Conservation (phyloP, 2,329 filamentous ascomycete species). For the Epichloe amarillans region DNA sequence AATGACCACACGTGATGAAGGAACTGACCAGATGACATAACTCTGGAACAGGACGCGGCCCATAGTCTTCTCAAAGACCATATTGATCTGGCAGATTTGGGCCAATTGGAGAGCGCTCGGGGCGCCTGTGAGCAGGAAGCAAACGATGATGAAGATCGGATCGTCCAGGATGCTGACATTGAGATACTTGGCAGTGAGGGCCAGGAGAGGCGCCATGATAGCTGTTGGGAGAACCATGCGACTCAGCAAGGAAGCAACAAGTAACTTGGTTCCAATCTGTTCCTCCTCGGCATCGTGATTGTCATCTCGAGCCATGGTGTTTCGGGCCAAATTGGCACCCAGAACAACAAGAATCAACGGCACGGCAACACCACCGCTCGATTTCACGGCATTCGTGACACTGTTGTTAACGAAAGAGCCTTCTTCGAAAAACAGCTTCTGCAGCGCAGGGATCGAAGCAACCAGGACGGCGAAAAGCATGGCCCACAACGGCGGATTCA, state of each 20-base stretch:
- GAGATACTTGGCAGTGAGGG: slow-evolving; percentile 76
- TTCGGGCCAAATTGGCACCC: slow-evolving; percentile 85
- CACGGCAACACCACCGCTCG: slow-evolving; percentile 82
- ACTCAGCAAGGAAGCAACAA: slow-evolving; percentile 73
- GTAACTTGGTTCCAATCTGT: slow-evolving; percentile 55
- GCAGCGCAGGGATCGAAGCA: slow-evolving; percentile 71
- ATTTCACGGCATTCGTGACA: slow-evolving; percentile 72
- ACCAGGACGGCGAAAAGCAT: slow-evolving; percentile 89
- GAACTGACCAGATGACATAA: slow-evolving; percentile 63
- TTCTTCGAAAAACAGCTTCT: slow-evolving; percentile 74
- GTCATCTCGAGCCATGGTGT: slow-evolving; percentile 61
- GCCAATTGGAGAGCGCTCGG: slow-evolving; percentile 88
- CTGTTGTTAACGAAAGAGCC: slow-evolving; percentile 89
- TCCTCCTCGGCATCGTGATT: slow-evolving; percentile 57
- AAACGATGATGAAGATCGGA: slow-evolving; percentile 95
- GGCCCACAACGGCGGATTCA: slow-evolving; percentile 97
- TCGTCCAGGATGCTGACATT: slow-evolving; percentile 92
- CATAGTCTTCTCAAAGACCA: slow-evolving; percentile 92
- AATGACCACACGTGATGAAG: neutral
- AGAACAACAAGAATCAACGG: slow-evolving; percentile 91
- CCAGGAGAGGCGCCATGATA: slow-evolving; percentile 84
- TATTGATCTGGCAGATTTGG: slow-evolving; percentile 97
- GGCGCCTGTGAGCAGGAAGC: slow-evolving; percentile 88
- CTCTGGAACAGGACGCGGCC: slow-evolving; percentile 87
- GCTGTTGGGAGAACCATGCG: slow-evolving; percentile 87